Conservation (phyloP, 2,329 filamentous ascomycete genomes). For the Aspergillus ochraceoroseus region DNA sequence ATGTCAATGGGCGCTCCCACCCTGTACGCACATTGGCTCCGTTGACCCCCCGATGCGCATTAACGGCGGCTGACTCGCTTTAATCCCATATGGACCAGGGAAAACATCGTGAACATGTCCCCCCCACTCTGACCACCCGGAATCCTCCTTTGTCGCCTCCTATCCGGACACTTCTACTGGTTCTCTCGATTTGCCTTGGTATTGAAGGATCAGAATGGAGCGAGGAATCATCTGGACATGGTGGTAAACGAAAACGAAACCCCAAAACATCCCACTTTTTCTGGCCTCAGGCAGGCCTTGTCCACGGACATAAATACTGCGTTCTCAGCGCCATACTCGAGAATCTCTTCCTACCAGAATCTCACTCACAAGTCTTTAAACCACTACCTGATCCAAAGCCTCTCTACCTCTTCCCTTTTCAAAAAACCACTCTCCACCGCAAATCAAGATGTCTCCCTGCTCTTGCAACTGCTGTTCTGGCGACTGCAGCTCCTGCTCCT, state of each 20-base stretch:
- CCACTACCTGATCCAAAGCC: no score
- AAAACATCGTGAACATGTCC: neutral
- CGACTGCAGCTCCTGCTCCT: constrained; percentile 13
- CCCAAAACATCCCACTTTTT: constrained; percentile 6
- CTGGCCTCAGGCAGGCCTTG: constrained; percentile 6
- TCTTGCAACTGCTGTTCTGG: constrained; percentile 15
- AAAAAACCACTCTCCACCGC: neutral
- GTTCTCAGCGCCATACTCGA: neutral
- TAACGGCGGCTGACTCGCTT: constrained; percentile 9
- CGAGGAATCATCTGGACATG: no score
- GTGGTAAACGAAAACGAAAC: neutral
- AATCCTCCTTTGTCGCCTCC: neutral
- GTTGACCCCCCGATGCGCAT: neutral
- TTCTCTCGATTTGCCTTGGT: constrained; percentile 1
- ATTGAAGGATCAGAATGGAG: neutral
- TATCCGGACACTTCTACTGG: neutral
- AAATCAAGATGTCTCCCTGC: constrained; percentile 16
- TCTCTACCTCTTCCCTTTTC: neutral
- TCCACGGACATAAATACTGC: constrained; percentile 6
- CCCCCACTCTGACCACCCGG: neutral
- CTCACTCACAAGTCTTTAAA: neutral
- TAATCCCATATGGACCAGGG: neutral
- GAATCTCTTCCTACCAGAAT: neutral
- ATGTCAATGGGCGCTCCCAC: neutral
- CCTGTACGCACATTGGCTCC: neutral